phyloP scores from a whole-genome alignment of 1,284 basidiomycete genomes.

The Ceratobasidium sp. region DNA sequence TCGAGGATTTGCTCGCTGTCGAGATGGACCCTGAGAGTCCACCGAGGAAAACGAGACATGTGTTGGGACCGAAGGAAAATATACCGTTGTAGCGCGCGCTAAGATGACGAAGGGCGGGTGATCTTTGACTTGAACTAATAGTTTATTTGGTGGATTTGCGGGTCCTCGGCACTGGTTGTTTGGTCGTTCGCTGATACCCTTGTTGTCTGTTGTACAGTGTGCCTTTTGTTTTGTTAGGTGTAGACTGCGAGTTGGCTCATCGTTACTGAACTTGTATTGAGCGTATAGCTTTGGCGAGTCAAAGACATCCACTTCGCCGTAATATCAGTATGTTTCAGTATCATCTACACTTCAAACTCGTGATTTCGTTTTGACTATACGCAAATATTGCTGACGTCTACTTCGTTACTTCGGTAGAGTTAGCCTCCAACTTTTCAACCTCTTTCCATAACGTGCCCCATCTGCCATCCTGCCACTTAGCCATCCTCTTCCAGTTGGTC shows the following conservation, averaged over 20 bases:
- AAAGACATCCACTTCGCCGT: too few species aligned
- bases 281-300: too few species aligned
- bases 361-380: neutral
- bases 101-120: neutral
- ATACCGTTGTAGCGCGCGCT: conserved; percentile 8
- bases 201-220: neutral
- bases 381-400: too few species aligned
- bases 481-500: conserved; percentile 17
- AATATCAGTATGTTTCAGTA: too few species aligned
- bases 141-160: neutral
- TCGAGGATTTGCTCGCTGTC: conserved; percentile 27
- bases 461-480: conserved; percentile 11
- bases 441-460: conserved; percentile 20
- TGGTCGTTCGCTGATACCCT: neutral
- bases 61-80: conserved; percentile 37
- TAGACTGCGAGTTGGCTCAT: neutral
- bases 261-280: too few species aligned
- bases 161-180: neutral
- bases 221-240: neutral
- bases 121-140: too few species aligned
- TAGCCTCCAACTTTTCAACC: conserved; percentile 21
- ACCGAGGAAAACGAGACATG: neutral
- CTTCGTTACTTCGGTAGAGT: conserved; percentile 14
- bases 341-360: too few species aligned
- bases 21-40: conserved; percentile 26